Percentiles rank a stretch among this genome's conserved stretches.
Evolutionary conservation across 2,329 filamentous ascomycete species (phyloP).

Genomic region (Curvularia eragrostidis): DNA sequence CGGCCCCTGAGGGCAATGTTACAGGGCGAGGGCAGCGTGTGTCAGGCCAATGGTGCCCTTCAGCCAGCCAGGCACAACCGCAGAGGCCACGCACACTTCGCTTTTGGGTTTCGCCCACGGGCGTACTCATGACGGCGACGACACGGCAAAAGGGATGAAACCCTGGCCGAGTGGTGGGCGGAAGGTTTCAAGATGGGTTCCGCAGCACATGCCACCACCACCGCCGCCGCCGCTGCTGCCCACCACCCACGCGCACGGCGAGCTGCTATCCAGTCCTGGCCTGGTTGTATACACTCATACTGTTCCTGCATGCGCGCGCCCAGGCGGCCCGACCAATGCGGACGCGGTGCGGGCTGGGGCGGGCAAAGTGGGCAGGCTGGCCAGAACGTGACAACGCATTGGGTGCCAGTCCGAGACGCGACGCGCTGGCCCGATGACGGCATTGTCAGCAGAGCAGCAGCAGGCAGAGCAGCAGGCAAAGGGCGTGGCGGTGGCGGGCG

Average conservation of each 20-base stretch:
- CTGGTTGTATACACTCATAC: too few relatives aligned
- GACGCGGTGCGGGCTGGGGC: too few relatives aligned
- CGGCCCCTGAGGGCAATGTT: background rate
- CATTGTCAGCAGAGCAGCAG: slow-evolving; percentile 11
- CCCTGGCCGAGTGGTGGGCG: slow-evolving; percentile 29
- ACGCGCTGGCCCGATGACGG: slow-evolving; percentile 27
- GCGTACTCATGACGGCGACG: slow-evolving; percentile 3
- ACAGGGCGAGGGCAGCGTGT: background rate
- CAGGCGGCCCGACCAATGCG: background rate
- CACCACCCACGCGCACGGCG: too few relatives aligned
- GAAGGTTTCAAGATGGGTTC: slow-evolving; percentile 17
- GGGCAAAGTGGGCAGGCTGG: slow-evolving; percentile 11
- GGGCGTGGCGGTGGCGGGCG: slow-evolving; percentile 16
- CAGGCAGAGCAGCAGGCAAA: slow-evolving; percentile 19
- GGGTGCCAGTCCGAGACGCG: slow-evolving; percentile 24
- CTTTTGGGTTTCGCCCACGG: slow-evolving; percentile 21
- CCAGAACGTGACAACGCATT: slow-evolving; percentile 17
- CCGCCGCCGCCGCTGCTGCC: background rate
- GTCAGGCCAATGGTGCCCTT: background rate
- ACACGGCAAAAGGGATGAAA: slow-evolving; percentile 34
- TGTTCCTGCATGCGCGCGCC: background rate
- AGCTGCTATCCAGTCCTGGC: too few relatives aligned
- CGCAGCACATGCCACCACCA: slow-evolving; percentile 11
- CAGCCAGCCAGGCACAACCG: slow-evolving; percentile 28
- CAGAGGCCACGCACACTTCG: slow-evolving; percentile 17